phyloP scores from a whole-genome alignment of 2,329 filamentous ascomycete species.

The Aulographum hederae region DNA sequence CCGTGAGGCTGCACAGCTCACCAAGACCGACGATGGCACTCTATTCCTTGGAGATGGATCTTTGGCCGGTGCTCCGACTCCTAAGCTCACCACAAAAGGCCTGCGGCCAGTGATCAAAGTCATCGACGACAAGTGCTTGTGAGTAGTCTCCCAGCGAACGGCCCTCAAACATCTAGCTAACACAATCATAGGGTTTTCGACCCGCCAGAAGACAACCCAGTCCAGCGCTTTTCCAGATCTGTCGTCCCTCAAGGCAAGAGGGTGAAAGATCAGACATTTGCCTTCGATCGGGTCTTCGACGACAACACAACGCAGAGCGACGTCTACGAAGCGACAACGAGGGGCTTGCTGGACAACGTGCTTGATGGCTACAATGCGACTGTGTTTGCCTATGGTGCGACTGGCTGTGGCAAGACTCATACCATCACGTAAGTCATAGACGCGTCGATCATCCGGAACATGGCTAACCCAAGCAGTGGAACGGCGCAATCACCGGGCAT shows the following conservation, averaged over 20 bases:
- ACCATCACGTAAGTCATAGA: constrained; percentile 45
- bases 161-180: no score
- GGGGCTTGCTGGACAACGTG: constrained; percentile 78
- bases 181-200: constrained; percentile 81
- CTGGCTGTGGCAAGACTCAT: constrained; percentile 95
- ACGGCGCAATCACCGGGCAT: constrained; percentile 87
- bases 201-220: constrained; percentile 82
- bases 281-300: constrained; percentile 92
- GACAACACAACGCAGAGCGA: constrained; percentile 83
- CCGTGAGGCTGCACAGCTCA: constrained; percentile 82
- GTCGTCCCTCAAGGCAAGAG: constrained; percentile 68
- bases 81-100: constrained; percentile 71
- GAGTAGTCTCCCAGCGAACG: no score
- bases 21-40: constrained; percentile 62
- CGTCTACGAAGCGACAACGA: constrained; percentile 87
- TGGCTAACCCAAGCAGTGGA: constrained; percentile 26
- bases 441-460: constrained; percentile 21
- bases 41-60: constrained; percentile 95
- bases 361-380: constrained; percentile 97
- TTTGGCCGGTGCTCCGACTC: constrained; percentile 67
- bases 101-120: constrained; percentile 89
- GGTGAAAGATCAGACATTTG: constrained; percentile 94
- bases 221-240: constrained; percentile 71
- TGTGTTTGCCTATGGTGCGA: constrained; percentile 95
- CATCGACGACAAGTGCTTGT: constrained; percentile 91